A percentile compares a stretch with the other conserved stretches of the same genome.
phyloP scores from a whole-genome alignment of 768 basidiomycete species.

The Suillus sp. region DNA sequence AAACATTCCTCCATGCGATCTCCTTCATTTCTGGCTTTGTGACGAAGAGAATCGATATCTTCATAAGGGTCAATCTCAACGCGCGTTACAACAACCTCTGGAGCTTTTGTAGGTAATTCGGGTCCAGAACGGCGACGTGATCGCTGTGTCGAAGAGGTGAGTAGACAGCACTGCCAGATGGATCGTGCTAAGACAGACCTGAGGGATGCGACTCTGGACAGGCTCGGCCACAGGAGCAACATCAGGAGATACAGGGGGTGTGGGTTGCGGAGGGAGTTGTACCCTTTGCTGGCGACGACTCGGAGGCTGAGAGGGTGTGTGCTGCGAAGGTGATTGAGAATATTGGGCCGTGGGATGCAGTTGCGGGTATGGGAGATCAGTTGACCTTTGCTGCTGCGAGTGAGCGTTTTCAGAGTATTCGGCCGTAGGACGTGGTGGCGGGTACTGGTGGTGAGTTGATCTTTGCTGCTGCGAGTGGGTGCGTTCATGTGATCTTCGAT shows the following conservation, averaged over 20 bases:
- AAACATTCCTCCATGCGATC: constrained; percentile 69
- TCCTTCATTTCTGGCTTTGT: constrained; percentile 70
- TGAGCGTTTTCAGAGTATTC: too few relatives aligned
- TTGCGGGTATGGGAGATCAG: not conserved
- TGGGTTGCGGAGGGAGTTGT: not conserved
- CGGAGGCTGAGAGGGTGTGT: not conserved
- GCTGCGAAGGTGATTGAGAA: not conserved
- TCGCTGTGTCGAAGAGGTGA: not conserved
- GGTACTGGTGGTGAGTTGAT: too few relatives aligned
- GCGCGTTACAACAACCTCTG: not conserved
- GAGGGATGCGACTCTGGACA: not conserved
- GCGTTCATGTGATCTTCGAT: too few relatives aligned
- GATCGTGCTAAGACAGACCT: not conserved
- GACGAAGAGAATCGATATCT: constrained; percentile 59
- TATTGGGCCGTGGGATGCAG: not conserved
- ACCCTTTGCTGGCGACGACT: not conserved
- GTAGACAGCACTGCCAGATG: not conserved
- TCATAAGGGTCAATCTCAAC: not conserved
- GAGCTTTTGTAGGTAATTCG: not conserved
- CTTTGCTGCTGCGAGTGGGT: too few relatives aligned
- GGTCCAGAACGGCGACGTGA: not conserved
- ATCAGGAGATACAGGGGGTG: not conserved
- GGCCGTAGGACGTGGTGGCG: not conserved
- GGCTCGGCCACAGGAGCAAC: not conserved
- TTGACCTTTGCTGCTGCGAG: not conserved